Conservation (phyloP, 768 basidiomycete genomes). For the Roridomyces roridus region DNA sequence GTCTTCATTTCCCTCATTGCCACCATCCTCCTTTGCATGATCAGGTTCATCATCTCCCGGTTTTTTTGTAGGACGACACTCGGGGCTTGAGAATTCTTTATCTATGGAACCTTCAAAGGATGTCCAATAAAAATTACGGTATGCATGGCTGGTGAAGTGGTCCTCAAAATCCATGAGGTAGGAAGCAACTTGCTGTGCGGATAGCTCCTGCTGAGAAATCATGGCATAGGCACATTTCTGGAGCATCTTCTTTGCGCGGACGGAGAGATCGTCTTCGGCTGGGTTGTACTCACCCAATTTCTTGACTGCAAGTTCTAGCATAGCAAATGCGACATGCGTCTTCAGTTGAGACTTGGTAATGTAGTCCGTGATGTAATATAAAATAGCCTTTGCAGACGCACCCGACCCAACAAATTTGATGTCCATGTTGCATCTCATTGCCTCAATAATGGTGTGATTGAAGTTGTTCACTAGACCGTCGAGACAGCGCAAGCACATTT, state of each 20-base stretch:
- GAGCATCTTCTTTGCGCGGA: conserved; percentile 26
- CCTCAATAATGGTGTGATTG: conserved; percentile 17
- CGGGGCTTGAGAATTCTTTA: no score
- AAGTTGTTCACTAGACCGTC: not conserved
- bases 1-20: no score
- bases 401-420: conserved; percentile 25
- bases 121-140: conserved; percentile 29
- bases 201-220: no score
- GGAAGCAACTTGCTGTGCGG: conserved; percentile 31
- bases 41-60: no score
- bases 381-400: conserved; percentile 30
- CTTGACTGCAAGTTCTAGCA: conserved; percentile 11
- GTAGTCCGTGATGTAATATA: conserved; percentile 42
- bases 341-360: conserved; percentile 36
- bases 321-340: conserved; percentile 18
- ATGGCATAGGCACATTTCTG: conserved; percentile 31
- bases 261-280: not conserved
- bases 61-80: no score
- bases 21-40: no score
- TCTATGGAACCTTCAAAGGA: no score
- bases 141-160: conserved; percentile 33
- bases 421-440: conserved; percentile 22
- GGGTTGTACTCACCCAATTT: conserved; percentile 19
- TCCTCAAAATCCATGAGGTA: conserved; percentile 32
- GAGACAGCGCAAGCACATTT: no score